Percentiles rank a stretch among this genome's conserved stretches.
Evolutionary conservation across 768 basidiomycete genomes (phyloP).

Genomic region (Chlorophyllum brunneum): DNA sequence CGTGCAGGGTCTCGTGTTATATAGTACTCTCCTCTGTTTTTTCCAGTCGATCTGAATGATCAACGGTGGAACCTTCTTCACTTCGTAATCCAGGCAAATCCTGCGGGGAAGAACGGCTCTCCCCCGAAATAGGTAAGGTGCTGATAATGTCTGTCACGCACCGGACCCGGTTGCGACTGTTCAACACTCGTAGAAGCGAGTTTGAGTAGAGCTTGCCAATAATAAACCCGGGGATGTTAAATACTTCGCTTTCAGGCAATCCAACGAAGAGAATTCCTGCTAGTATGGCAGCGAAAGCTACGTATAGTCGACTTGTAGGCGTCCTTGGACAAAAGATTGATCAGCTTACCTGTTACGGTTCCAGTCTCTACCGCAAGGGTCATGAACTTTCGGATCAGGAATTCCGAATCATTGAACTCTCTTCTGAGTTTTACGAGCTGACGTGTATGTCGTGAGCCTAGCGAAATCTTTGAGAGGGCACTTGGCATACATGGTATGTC

Average conservation of each 20-base stretch:
- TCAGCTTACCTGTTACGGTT: background rate
- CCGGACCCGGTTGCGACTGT: conserved; percentile 1
- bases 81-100: too few relatives aligned
- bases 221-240: background rate
- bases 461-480: background rate
- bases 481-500: conserved; percentile 5
- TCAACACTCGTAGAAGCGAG: background rate
- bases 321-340: background rate
- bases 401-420: background rate
- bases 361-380: conserved; percentile 4
- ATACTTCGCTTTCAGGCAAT: background rate
- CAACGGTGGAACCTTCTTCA: too few relatives aligned
- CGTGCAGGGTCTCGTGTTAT: too few relatives aligned
- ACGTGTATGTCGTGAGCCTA: background rate
- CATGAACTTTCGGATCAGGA: conserved; percentile 1
- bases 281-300: background rate
- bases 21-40: too few relatives aligned
- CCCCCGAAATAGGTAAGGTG: background rate
- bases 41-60: too few relatives aligned
- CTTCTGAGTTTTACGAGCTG: conserved; percentile 5
- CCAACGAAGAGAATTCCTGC: background rate
- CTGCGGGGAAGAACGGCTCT: too few relatives aligned
- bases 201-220: conserved; percentile 2
- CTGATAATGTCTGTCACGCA: background rate
- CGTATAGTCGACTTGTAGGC: background rate